Conservation (phyloP, 306 rosid species). For the Ammopiptanthus mongolicus region DNA sequence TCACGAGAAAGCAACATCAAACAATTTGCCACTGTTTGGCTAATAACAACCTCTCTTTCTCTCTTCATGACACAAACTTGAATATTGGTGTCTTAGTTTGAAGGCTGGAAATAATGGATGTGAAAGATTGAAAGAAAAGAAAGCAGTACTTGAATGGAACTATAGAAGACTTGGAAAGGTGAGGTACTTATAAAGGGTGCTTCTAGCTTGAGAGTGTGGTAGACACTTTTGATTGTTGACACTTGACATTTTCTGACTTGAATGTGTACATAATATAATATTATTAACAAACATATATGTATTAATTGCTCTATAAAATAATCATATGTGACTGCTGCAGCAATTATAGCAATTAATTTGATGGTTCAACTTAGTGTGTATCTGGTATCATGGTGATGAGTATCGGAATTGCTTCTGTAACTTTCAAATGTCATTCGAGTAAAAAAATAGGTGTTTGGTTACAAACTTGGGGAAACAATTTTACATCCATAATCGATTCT, state of each 20-base stretch:
- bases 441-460: too few relatives aligned
- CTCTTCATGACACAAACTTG: constrained; percentile 51
- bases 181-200: constrained; percentile 38
- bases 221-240: constrained; percentile 40
- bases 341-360: too few relatives aligned
- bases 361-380: too few relatives aligned
- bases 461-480: too few relatives aligned
- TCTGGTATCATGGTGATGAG: too few relatives aligned
- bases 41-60: constrained; percentile 59
- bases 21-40: constrained; percentile 71
- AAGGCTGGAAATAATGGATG: background rate
- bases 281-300: too few relatives aligned
- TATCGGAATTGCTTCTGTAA: too few relatives aligned
- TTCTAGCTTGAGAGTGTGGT: constrained; percentile 25
- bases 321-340: too few relatives aligned
- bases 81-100: background rate
- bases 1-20: constrained; percentile 81
- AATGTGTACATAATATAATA: too few relatives aligned
- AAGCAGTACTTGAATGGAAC: constrained; percentile 26
- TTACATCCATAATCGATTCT: too few relatives aligned
- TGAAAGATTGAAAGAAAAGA: background rate
- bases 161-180: background rate
- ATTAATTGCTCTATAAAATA: too few relatives aligned
- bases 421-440: too few relatives aligned
- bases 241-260: background rate